Percentiles rank a stretch among this genome's conserved stretches.
phyloP scores from a whole-genome alignment of 164 flowering plant genomes.

The Stephania cephalantha region DNA sequence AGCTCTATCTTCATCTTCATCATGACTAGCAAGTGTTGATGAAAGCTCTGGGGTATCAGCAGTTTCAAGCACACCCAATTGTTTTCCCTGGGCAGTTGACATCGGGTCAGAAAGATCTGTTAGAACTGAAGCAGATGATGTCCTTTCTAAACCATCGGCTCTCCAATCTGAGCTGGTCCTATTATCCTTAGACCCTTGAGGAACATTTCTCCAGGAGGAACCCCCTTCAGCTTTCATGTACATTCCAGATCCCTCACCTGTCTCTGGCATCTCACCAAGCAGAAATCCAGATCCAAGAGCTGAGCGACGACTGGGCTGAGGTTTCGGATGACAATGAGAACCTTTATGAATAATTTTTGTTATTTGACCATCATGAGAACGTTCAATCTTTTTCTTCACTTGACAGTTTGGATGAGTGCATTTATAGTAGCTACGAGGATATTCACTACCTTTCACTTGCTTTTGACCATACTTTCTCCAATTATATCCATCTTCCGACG shows the following conservation, averaged over 20 bases:
- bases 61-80: conserved; percentile 35
- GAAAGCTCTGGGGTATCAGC: conserved; percentile 58
- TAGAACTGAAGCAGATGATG: conserved; percentile 53
- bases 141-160: conserved; percentile 46
- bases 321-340: conserved; percentile 65
- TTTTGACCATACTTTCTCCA: conserved; percentile 95
- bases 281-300: conserved; percentile 35
- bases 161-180: conserved; percentile 37
- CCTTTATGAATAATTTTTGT: conserved; percentile 79
- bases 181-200: conserved; percentile 33
- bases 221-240: conserved; percentile 41
- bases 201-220: conserved; percentile 37
- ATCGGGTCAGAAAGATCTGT: conserved; percentile 56
- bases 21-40: conserved; percentile 52
- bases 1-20: conserved; percentile 52
- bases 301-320: conserved; percentile 49
- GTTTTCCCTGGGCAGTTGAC: conserved; percentile 37
- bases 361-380: conserved; percentile 67
- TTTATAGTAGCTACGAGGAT: conserved; percentile 80
- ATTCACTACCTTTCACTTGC: conserved; percentile 83
- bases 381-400: conserved; percentile 72
- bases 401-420: conserved; percentile 69
- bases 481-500: conserved; percentile 67
- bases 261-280: conserved; percentile 32
- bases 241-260: conserved; percentile 30